These are phyloP conservation scores for Davidsoniella neocaledoniae DNA, from an alignment of 2,329 filamentous ascomycete species.

Conservation along the genomic window DNA sequence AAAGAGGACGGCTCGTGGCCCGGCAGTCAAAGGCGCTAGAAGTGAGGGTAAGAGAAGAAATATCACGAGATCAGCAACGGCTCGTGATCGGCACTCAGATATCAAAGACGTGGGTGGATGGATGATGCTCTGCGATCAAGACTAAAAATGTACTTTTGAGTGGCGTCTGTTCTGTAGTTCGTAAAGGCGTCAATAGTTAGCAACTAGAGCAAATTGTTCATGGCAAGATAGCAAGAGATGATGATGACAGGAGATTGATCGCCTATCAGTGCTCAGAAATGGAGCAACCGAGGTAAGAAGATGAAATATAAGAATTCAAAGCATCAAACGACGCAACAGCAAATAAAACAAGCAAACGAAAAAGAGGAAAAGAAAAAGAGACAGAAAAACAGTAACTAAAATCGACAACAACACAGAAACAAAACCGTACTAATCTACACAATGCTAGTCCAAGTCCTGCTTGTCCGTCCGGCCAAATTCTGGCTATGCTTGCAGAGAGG, in stretches of 20 bases:
- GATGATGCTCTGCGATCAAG: too few relatives aligned
- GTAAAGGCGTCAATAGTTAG: neutral
- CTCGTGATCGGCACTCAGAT: neutral
- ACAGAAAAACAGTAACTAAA: neutral
- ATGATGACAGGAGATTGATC: neutral
- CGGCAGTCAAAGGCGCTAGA: neutral
- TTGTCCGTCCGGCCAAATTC: too few relatives aligned
- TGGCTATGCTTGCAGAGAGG: slow-evolving; percentile 3
- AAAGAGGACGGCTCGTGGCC: slow-evolving; percentile 15
- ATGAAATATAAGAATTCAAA: slow-evolving; percentile 4
- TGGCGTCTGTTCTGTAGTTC: neutral
- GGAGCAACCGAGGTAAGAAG: neutral
- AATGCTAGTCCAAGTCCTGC: too few relatives aligned
- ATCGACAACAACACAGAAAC: neutral
- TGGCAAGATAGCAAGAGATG: neutral
- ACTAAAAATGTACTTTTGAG: too few relatives aligned
- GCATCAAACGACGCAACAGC: slow-evolving; percentile 1
- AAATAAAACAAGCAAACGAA: slow-evolving; percentile 2
- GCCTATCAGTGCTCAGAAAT: neutral
- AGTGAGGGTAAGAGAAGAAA: neutral
- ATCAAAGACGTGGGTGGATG: neutral
- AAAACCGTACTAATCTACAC: neutral
- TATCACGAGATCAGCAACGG: neutral
- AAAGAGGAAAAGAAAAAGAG: neutral
- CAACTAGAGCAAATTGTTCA: neutral